phyloP scores from a whole-genome alignment of 495 filamentous ascomycete genomes.

The Trichocladium uniseriatum region DNA sequence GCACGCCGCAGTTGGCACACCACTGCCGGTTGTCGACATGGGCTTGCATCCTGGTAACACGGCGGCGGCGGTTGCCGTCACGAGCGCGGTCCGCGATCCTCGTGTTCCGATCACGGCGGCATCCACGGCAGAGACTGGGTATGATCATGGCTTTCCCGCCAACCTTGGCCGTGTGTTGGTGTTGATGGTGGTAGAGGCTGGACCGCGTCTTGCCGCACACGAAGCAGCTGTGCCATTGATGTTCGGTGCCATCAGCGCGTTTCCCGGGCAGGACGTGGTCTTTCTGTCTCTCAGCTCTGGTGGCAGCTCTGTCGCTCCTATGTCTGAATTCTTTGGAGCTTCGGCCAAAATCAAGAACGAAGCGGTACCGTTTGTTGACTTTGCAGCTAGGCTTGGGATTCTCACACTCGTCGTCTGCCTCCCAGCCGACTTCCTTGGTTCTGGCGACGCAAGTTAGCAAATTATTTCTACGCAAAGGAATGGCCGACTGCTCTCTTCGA shows the following conservation, averaged over 20 bases:
- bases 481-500: no score
- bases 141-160: background rate
- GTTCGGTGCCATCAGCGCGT: background rate
- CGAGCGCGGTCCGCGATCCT: background rate
- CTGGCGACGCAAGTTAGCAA: background rate
- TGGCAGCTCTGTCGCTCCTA: background rate
- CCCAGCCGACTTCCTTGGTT: slow-evolving; percentile 6
- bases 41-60: background rate
- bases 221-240: slow-evolving; percentile 13
- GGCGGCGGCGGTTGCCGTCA: background rate
- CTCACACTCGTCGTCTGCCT: background rate
- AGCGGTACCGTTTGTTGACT: background rate
- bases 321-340: background rate
- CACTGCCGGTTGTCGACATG: slow-evolving; percentile 7
- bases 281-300: background rate
- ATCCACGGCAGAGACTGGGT: slow-evolving; percentile 22
- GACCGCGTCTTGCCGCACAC: slow-evolving; percentile 24
- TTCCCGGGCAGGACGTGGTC: background rate
- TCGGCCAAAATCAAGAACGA: slow-evolving; percentile 3
- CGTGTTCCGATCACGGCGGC: slow-evolving; percentile 2
- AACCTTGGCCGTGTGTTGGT: slow-evolving; percentile 14
- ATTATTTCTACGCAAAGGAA: no score
- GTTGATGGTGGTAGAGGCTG: slow-evolving; percentile 16
- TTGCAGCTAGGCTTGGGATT: background rate
- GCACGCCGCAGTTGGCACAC: slow-evolving; percentile 8